Conservation (phyloP, 179 eudicot genomes). For the Monotropa hypopitys region DNA sequence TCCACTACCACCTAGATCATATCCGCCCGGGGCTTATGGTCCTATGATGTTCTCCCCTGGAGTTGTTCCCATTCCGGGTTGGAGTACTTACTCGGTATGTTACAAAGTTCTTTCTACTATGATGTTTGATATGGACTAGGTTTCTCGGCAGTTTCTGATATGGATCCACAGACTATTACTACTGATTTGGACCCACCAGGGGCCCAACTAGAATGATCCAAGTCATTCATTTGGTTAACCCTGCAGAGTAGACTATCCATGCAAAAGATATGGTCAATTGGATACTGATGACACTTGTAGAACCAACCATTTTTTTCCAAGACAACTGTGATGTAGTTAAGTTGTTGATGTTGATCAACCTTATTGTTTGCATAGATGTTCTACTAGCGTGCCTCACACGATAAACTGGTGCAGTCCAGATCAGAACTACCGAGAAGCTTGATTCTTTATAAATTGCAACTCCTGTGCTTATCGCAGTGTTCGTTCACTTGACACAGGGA, state of each 20-base stretch:
- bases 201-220: not conserved
- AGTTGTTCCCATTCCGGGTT: conserved; percentile 69
- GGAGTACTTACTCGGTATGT: conserved; percentile 76
- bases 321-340: not conserved
- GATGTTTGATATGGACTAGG: not conserved
- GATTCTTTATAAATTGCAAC: not conserved
- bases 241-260: not conserved
- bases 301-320: not conserved
- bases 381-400: not conserved
- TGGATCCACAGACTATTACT: not conserved
- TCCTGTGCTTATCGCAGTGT: conserved; percentile 3
- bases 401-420: not conserved
- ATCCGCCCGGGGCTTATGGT: conserved; percentile 66
- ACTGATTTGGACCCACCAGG: not conserved
- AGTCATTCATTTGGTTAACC: not conserved
- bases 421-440: not conserved
- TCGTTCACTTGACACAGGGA: conserved; percentile 42
- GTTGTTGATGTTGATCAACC: not conserved
- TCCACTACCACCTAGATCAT: conserved; percentile 63
- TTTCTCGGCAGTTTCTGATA: not conserved
- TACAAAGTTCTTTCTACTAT: not conserved
- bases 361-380: not conserved
- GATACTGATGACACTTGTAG: not conserved
- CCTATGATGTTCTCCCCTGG: conserved; percentile 74
- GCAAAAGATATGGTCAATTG: not conserved